Base-by-base conservation (phyloP, 2,329 filamentous ascomycete species). In the Fusarium solani-melongenae region DNA sequence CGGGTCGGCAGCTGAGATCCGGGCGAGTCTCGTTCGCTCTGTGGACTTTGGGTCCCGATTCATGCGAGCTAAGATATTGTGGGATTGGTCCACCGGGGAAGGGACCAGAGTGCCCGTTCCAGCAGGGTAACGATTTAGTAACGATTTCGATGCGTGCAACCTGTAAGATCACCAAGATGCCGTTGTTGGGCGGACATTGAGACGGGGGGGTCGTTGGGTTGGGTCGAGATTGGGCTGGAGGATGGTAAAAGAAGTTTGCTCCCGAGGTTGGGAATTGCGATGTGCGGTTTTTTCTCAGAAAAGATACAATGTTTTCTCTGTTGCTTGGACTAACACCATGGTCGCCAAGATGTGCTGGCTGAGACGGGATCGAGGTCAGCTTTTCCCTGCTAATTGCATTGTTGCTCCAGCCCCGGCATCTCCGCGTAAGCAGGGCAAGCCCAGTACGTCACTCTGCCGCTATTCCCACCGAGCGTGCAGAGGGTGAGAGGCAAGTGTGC, bases 1-100 rank as follows among this genome's bases (percentile, higher is more conserved):
- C 73, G 75, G 75, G 38, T 69, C 73, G 75, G 73, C 67, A 76
- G 65, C 73, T 73, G 64, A 69, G 73, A 67, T 67, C 46, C 67
- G 72, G 66, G 33, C 64, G 62, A 66, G 64, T 68, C 63, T 55
- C 53, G 53, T 59, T 58, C 53, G 41, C 5, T 66, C 60, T 66
- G 55, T 44, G 17, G 24, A 11, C 27, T 20, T 33, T 6, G 49
- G 49, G 20, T 6, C 59, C 56, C 51, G 62, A 64, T 59, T 68
- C 44, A 67, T 70, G 69, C 66, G 56, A 67, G 61, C 60, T 70
- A 62, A 64, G 60, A 44, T 44, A 44, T 44, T 44, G 69, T 62
- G 64, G 67, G 57, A 67, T 67, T 51, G 55, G 58, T 66, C 69
- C 69, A 66, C 69, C 56, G 44, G 58, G 41, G 66, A 62, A 63